These are phyloP conservation scores for Warburgia ugandensis DNA, from an alignment of 164 flowering plant species.

Conservation along the genomic window DNA sequence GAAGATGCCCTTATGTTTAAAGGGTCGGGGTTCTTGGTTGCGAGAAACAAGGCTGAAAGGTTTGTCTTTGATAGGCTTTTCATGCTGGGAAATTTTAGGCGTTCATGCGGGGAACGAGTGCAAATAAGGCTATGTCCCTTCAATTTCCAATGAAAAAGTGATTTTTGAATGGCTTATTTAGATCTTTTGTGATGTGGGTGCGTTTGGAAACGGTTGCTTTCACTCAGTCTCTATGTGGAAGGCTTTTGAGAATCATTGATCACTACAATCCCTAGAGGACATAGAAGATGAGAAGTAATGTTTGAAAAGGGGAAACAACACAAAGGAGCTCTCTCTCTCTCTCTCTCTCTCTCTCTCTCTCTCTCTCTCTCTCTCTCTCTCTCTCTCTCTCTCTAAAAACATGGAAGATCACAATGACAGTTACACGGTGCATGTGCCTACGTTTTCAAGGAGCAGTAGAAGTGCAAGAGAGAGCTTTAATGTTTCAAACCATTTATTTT, in stretches of 20 bases:
- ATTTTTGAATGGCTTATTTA: neutral
- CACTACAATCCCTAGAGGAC: no score
- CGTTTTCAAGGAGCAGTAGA: no score
- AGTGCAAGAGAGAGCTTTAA: no score
- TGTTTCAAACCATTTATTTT: no score
- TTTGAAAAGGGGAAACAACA: no score
- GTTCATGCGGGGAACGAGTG: neutral
- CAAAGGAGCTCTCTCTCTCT: constrained; percentile 3
- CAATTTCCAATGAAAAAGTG: neutral
- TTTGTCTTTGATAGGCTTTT: no score
- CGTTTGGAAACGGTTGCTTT: neutral
- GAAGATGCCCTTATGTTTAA: neutral
- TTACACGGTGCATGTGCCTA: no score
- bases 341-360: constrained; percentile 1
- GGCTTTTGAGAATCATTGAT: no score
- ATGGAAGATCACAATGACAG: no score
- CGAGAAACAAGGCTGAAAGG: neutral
- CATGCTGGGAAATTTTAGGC: no score
- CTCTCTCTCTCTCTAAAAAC: neutral
- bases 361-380: neutral
- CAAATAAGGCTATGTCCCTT: neutral
- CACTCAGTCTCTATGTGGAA: neutral
- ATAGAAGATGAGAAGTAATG: no score
- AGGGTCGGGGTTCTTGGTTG: neutral
- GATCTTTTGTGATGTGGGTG: constrained; percentile 6